Evolutionary conservation across 805 yeast species (phyloP), one percentile per base, ranked within the genome.

Genomic region (Teunomyces barrocoloradensis): DNA sequence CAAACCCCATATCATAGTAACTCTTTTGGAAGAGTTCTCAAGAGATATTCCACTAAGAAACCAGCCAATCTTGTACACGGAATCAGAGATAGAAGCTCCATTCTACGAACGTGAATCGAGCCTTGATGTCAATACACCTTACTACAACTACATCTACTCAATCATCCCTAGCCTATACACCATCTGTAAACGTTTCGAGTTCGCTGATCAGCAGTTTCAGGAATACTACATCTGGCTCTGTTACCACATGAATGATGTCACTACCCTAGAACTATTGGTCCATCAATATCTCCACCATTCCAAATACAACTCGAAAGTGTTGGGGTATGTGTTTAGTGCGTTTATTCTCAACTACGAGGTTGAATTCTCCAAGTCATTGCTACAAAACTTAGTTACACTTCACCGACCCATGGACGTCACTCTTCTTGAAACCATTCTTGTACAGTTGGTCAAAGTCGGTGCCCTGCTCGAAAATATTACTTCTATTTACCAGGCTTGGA

Each of bases 341-440:
- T 66, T 63, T 47, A 57, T 69, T 5, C 49, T 53, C 35, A 66
- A 61, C 52, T 71, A 64, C 50, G 74, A 72, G 30, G 61, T 68
- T 3, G 69, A 63, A 29, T 55, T 52, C 18, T 59, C 71, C 33
- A 66, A 63, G 49, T 45, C 46, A 4, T 41, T 67, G 6, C 59
- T 68, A 29, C 54, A 56, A 9, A 61, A 56, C 45, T 39, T 68
- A 5, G 48, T 59, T n/a, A 53, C 54, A 9, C 52, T 55, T 52
- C 54, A 53, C 21, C n/a, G 37, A 13, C 61, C 54, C 5, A 47
- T 70, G 15, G 60, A 63, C 9, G 54, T 60, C 4, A 23, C 52
- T 1, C 50, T 71, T 5, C 48, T 73, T 3, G 66, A 71, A 11
- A 50, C 64, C 2, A 54, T 65, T 6, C 44, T 69, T 6, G 44